A percentile compares a stretch with the other conserved stretches of the same genome.
phyloP scores from a whole-genome alignment of 2,329 filamentous ascomycete species.

The Neonectria faginata region DNA sequence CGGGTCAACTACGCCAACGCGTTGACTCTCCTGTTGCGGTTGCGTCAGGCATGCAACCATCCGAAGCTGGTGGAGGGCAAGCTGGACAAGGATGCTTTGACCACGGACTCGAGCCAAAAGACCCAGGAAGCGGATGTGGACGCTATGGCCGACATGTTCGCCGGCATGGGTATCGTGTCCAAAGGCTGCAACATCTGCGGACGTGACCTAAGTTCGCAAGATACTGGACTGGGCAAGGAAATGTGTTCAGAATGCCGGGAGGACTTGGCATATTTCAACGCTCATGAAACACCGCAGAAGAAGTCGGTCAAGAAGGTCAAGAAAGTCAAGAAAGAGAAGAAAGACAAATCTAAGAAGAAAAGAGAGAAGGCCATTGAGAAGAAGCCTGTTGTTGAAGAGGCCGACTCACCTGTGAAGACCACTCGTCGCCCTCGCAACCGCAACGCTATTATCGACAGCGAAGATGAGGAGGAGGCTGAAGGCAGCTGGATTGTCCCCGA shows the following conservation, averaged over 20 bases:
- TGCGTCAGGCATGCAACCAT: slow-evolving; percentile 96
- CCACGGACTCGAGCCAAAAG: slow-evolving; percentile 69
- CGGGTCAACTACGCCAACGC: slow-evolving; percentile 93
- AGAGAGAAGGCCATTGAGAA: slow-evolving; percentile 33
- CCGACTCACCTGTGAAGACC: slow-evolving; percentile 25
- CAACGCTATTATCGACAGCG: slow-evolving; percentile 28
- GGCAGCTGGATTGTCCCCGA: slow-evolving; percentile 85
- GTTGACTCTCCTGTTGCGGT: slow-evolving; percentile 87
- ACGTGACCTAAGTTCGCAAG: slow-evolving; percentile 68
- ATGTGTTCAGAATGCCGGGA: slow-evolving; percentile 79
- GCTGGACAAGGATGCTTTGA: slow-evolving; percentile 83
- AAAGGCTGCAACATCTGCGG: slow-evolving; percentile 90
- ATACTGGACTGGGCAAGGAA: slow-evolving; percentile 55
- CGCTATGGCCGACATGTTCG: slow-evolving; percentile 86
- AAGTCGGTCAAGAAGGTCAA: slow-evolving; percentile 43
- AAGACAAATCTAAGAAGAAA: slow-evolving; percentile 35
- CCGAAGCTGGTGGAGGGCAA: slow-evolving; percentile 88
- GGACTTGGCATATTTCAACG: slow-evolving; percentile 75
- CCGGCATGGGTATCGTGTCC: slow-evolving; percentile 80
- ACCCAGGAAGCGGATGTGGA: slow-evolving; percentile 76
- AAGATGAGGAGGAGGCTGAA: slow-evolving; percentile 67
- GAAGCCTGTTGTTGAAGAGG: slow-evolving; percentile 32
- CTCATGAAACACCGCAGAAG: slow-evolving; percentile 54
- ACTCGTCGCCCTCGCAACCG: slow-evolving; percentile 52
- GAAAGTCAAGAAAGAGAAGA: slow-evolving; percentile 27